phyloP scores from a whole-genome alignment of 768 basidiomycete species.

The Hirschioporus abietinus region DNA sequence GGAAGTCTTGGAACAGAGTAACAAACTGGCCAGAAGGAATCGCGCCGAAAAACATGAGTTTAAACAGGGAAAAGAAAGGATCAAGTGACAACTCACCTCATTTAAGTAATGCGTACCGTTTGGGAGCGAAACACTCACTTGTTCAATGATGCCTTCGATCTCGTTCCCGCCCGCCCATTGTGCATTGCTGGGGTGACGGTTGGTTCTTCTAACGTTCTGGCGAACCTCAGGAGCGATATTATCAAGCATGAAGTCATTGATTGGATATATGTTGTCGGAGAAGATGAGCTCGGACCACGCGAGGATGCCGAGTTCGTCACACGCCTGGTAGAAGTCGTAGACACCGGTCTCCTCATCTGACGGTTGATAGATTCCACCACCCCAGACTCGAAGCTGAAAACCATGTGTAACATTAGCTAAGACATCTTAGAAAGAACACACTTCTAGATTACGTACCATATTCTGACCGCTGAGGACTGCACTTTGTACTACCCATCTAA shows the following conservation, averaged over 20 bases:
- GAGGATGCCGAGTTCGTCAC: constrained; percentile 56
- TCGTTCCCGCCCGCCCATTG: constrained; percentile 63
- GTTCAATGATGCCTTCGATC: constrained; percentile 48
- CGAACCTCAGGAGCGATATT: constrained; percentile 48
- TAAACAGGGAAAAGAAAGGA: not conserved
- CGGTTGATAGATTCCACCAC: constrained; percentile 50
- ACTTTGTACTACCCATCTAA: constrained; percentile 52
- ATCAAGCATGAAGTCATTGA: constrained; percentile 48
- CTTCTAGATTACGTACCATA: constrained; percentile 37
- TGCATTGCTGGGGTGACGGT: constrained; percentile 49
- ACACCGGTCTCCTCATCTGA: constrained; percentile 36
- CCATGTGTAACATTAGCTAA: not conserved
- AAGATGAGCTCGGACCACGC: constrained; percentile 61
- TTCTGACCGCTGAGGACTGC: constrained; percentile 52
- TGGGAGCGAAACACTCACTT: constrained; percentile 27
- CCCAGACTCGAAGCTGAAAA: constrained; percentile 51
- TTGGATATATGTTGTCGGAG: constrained; percentile 50
- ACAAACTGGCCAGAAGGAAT: constrained; percentile 32
- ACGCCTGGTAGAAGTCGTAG: constrained; percentile 52
- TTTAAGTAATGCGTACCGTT: constrained; percentile 46
- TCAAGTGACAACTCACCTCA: constrained; percentile 30
- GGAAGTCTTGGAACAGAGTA: constrained; percentile 45
- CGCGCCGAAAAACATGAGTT: not conserved
- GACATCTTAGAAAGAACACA: not conserved
- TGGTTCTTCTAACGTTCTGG: constrained; percentile 51